Evolutionary conservation across 1,284 basidiomycete species (phyloP), one percentile per base, ranked within the genome.

Genomic region (Kwoniella shivajii): DNA sequence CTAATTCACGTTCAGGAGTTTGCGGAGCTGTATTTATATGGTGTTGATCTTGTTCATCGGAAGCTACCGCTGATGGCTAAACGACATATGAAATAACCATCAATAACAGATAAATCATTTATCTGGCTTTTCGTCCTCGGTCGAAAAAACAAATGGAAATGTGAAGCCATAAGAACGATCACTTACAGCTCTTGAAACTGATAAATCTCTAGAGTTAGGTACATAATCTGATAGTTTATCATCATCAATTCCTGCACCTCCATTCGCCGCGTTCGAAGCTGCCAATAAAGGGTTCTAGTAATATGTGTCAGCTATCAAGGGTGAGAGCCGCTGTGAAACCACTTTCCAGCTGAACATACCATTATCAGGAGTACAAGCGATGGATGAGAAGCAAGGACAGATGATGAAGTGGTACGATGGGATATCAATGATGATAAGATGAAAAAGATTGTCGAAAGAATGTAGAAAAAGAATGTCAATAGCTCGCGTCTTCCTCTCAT

Each of bases 141-240:
- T n/a, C n/a, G n/a, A n/a, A n/a, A n/a, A n/a, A n/a, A n/a, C n/a
- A n/a, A n/a, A n/a, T n/a, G n/a, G n/a, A n/a, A n/a, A n/a, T n/a
- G n/a, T n/a, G n/a, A n/a, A n/a, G n/a, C n/a, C n/a, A n/a, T n/a
- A n/a, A n/a, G n/a, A 36, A n/a, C 34, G n/a, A 36, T 36, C 34
- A 74, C 73, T 57, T 34, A 77, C 75, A 22, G 75, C 75, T 55
- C 75, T 58, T 2, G 72, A 75, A 50, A 75, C 66, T n/a, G 73
- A 75, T 11, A 76, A 54, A 48, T 74, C 75, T 26, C 75, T 62
- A 39, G 66, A 68, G 52, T 72, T 68, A 13, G 76, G 76, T 1
- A 78, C 72, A 56, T 74, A 72, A 57, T 78, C 76, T 18, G 74
- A 76, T 39, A 76, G 57, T 63, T 76, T 75, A 59, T 78, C 76